These are phyloP conservation scores for Tieghemostelium lacteum DNA, from an alignment of 78 protist genomes.

Conservation along the genomic window DNA sequence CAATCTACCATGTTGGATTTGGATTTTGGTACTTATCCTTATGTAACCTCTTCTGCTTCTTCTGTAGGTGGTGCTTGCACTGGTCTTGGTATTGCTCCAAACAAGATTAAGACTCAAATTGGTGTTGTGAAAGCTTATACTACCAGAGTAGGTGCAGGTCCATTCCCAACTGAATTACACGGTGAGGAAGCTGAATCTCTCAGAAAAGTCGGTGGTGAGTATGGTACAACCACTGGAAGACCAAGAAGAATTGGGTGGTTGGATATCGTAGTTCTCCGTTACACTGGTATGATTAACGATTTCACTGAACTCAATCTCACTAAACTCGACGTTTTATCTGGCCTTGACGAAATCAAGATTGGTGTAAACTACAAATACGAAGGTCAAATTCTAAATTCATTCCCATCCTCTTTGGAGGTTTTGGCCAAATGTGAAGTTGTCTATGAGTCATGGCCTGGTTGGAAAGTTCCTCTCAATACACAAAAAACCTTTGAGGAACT, in stretches of 20 bases:
- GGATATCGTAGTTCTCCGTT: conserved; percentile 91
- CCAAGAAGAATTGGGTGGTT: conserved; percentile 96
- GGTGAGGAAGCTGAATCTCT: conserved; percentile 75
- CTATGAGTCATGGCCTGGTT: conserved; percentile 89
- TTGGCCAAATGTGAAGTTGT: conserved; percentile 82
- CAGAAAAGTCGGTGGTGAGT: conserved; percentile 89
- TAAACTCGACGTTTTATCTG: conserved; percentile 92
- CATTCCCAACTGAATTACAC: conserved; percentile 93
- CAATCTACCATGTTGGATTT: conserved; percentile 95
- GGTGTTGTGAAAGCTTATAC: conserved; percentile 98
- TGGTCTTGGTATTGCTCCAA: conserved; percentile 92
- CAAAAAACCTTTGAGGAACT: conserved; percentile 74
- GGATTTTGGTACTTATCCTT: conserved; percentile 96
- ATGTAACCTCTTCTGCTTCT: conserved; percentile 94
- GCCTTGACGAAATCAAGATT: conserved; percentile 83
- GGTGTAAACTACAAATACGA: conserved; percentile 86
- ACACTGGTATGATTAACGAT: conserved; percentile 89
- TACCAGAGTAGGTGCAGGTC: conserved; percentile 94
- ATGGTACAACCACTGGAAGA: conserved; percentile 96
- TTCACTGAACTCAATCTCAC: conserved; percentile 88
- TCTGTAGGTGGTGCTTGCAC: conserved; percentile 93
- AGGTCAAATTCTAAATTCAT: conserved; percentile 32
- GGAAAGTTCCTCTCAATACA: conserved; percentile 84
- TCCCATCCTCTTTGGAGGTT: conserved; percentile 81
- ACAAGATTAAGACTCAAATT: conserved; percentile 72